A percentile compares a stretch with the other conserved stretches of the same genome.
These are phyloP conservation scores for Leucocoprinus leucothites DNA, from an alignment of 768 basidiomycete genomes.

Conservation along the genomic window DNA sequence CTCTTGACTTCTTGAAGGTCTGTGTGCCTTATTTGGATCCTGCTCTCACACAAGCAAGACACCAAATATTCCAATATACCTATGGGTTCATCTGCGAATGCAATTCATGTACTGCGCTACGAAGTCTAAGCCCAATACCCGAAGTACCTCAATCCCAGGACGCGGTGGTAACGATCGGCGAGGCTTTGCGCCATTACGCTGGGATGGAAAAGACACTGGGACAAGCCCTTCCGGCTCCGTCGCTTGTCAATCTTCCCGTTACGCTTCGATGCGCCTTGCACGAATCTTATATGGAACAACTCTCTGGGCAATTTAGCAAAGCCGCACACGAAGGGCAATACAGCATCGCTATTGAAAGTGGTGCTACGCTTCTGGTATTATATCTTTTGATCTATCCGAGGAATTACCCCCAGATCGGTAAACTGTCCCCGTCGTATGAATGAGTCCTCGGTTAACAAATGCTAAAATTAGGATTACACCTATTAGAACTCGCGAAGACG, in stretches of 20 bases:
- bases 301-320: conserved; percentile 65
- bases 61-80: conserved; percentile 52
- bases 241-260: conserved; percentile 35
- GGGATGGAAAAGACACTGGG: conserved; percentile 23
- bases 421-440: conserved; percentile 15
- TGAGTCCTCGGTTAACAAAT: neutral
- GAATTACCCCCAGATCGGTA: conserved; percentile 83
- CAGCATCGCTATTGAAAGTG: conserved; percentile 46
- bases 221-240: conserved; percentile 26
- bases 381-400: conserved; percentile 70
- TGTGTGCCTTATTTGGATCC: conserved; percentile 78
- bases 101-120: conserved; percentile 48
- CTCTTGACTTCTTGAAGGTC: conserved; percentile 40
- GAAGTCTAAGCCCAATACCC: conserved; percentile 32
- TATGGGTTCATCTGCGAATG: conserved; percentile 73
- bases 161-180: conserved; percentile 27
- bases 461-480: conserved; percentile 61
- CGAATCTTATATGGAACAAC: conserved; percentile 51
- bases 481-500: conserved; percentile 74
- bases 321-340: conserved; percentile 68
- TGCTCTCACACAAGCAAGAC: conserved; percentile 60
- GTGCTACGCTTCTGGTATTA: conserved; percentile 57
- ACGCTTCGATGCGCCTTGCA: conserved; percentile 43
- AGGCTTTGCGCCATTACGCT: conserved; percentile 34
- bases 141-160: conserved; percentile 32